Evolutionary conservation across 306 rosid genomes (phyloP).

Genomic region (Nissolia schottii): DNA sequence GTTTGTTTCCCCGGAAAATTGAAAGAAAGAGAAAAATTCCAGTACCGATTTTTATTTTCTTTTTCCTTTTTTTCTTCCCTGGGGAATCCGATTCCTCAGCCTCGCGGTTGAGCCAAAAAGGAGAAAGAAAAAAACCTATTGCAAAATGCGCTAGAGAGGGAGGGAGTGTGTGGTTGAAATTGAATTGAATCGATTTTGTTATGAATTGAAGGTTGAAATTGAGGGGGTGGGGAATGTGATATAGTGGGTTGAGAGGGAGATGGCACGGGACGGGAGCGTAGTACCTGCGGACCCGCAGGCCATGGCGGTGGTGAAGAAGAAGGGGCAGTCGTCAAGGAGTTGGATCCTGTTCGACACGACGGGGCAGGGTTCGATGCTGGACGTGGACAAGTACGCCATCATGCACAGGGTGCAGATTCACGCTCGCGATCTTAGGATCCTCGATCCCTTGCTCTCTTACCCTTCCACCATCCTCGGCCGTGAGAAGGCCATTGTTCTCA

Average conservation of each 20-base stretch:
- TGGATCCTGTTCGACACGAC: conserved; percentile 64
- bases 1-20: background rate
- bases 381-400: conserved; percentile 80
- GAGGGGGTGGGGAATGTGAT: conserved; percentile 19
- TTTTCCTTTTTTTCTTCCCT: background rate
- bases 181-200: background rate
- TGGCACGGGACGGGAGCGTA: conserved; percentile 73
- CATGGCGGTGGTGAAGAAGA: conserved; percentile 59
- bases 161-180: too few species aligned
- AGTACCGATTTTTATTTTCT: background rate
- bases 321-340: conserved; percentile 65
- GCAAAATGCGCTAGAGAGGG: too few species aligned
- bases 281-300: conserved; percentile 70
- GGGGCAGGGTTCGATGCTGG: conserved; percentile 66
- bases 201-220: background rate
- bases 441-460: conserved; percentile 85
- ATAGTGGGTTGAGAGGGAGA: conserved; percentile 36
- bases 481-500: conserved; percentile 90
- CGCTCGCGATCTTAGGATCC: conserved; percentile 92
- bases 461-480: conserved; percentile 90
- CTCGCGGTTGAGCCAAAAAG: too few species aligned
- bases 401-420: conserved; percentile 89
- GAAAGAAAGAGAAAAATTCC: background rate
- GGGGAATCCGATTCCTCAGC: conserved; percentile 20
- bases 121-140: background rate